These are phyloP conservation scores for Citrullus colocynthis DNA, from an alignment of 306 rosid species.

Conservation along the genomic window DNA sequence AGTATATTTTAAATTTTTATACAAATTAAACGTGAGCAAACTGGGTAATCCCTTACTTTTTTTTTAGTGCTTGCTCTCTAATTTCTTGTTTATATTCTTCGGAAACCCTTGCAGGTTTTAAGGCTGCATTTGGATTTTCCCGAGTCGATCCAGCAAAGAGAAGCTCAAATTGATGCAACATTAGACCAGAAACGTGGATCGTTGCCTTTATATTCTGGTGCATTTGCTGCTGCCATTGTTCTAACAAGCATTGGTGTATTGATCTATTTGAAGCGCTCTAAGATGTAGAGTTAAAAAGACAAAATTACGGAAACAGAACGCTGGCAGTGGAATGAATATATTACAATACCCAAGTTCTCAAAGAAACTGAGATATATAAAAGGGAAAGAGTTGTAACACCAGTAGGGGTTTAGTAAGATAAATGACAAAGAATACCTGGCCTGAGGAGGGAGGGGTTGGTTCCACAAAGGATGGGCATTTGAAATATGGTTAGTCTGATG, in stretches of 20 bases:
- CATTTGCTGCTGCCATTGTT: slow-evolving; percentile 46
- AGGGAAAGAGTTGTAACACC: not conserved
- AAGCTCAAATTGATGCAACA: slow-evolving; percentile 8
- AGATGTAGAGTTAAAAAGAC: not conserved
- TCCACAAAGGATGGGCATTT: not conserved
- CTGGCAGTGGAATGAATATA: not conserved
- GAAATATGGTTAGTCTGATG: not conserved
- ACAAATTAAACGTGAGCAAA: not conserved
- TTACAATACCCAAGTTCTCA: not conserved
- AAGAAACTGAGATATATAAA: not conserved
- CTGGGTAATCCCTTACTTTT: not conserved
- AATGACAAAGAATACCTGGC: not conserved
- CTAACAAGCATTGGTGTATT: slow-evolving; percentile 45
- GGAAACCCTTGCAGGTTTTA: slow-evolving; percentile 41
- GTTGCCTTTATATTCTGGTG: slow-evolving; percentile 25
- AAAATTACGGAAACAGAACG: not conserved
- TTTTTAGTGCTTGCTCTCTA: not conserved
- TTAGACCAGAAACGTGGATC: slow-evolving; percentile 15
- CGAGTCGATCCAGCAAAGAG: slow-evolving; percentile 18
- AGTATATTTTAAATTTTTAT: not conserved
- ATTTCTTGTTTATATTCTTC: not conserved
- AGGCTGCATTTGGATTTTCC: slow-evolving; percentile 66
- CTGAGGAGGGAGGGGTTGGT: too few relatives aligned
- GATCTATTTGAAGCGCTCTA: slow-evolving; percentile 60
- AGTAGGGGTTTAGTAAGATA: not conserved